Base-by-base conservation (phyloP, 495 filamentous ascomycete species). In the Aspergillus saccharolyticus region DNA sequence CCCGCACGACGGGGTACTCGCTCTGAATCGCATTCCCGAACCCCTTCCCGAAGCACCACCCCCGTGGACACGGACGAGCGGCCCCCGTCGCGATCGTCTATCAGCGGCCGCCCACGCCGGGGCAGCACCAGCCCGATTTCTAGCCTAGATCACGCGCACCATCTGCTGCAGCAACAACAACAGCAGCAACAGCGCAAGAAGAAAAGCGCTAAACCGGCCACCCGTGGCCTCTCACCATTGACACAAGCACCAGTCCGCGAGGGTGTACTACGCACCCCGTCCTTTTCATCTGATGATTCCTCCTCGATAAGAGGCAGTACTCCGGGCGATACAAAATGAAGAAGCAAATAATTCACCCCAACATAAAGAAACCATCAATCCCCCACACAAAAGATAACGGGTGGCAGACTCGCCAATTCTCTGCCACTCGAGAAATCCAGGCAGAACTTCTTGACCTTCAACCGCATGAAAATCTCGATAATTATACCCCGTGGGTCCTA, bases 31-130 rank as follows among this genome's bases (percentile, higher is more conserved):
- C 73, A 77, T 57, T 78, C 77, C 9, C 77, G 75, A 16, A 78
- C 69, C 15, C 72, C 74, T 1, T 82, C 79, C 42, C 78, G 78
- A 28, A 80, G 77, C 58, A 75, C 69, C 30, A 81, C 78, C 39
- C 78, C 78, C 3, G 69, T 71, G 5, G 70, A 74, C 54, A 48
- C 52, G 1, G 70, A 75, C 24, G 74, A 77, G 25, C 70, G 74
- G 4, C 69, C 74, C 9, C 71, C 74, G 0, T 77, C 74, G 1
- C 66, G 70, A 43, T 76, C 73, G 14, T 70, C 69, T 7, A 51
- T 62, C 9, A 61, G 59, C 10, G 66, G 70, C 42, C 71, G 71
- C 51, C 70, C 74, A 2, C 74, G 74, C 15, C 71, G 74, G 22
- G 66, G 68, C 21, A 74, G 70, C 49, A 66, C 62, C 12, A 68